Base-by-base conservation (phyloP, 768 basidiomycete species). In the Tricholoma sp. region DNA sequence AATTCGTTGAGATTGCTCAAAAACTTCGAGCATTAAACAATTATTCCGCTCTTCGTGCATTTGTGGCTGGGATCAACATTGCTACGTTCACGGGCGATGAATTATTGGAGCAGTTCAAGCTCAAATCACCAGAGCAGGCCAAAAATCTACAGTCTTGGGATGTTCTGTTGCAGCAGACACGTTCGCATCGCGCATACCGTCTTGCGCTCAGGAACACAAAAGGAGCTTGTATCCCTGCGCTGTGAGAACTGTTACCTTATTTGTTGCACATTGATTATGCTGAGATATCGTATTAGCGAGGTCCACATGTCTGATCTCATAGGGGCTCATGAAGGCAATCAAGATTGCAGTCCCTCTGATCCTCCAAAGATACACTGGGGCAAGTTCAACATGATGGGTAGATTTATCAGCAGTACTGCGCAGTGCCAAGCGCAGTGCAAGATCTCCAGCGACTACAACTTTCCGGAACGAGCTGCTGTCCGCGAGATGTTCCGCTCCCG, bases 381-480 rank as follows among this genome's bases (percentile, higher is more conserved):
- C 28, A 98, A 98, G 72, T 97, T 90, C 71, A 89, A 88, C 61
- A 88, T 93, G 82, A 89, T 98, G 76, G 94, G 88, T 31, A 81
- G 86, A 57, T 93, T 94, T 64, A 84, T 96, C 55, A 80, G 82
- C 51, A 84, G 81, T 63, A 88, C 94, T 6, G 79, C 80, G 0
- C 82, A 88, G 58, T 93, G 88, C 63, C 94, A 96, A 71, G 72
- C 81, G 9, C 84, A 89, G 57, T 92, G 89, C 66, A 80, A 80
- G 50, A 78, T 76, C 53, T 74, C 80, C 4, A 68, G 65, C 47
- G 83, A 85, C 47, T 89, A 89, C 62, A 74, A 77, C 44, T 86
- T 88, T 65, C 71, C 71, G n/a, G 81, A 84, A 47, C 80, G 85
- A 47, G 65, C 64, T 2, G 7, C 74, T 39, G 77, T 93, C 52